Percentiles rank a stretch among this genome's conserved stretches.
Evolutionary conservation across 163 green algal species (phyloP).

Genomic region (Scenedesmus sp.): DNA sequence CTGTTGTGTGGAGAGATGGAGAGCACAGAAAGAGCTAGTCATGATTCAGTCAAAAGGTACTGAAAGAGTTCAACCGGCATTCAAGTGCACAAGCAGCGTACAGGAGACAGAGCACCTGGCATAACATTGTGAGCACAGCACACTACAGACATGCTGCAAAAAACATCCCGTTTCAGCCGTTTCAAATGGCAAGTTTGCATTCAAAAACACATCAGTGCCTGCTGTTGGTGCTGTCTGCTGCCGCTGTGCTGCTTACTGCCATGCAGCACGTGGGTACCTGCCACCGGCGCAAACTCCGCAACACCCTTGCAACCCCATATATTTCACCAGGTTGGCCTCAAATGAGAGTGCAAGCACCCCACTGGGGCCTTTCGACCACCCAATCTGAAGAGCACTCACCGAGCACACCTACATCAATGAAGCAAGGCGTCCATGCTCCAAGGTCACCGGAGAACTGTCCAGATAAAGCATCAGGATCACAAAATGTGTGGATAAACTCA

Average conservation of each 20-base stretch:
- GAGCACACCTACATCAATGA: conserved; percentile 44
- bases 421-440: conserved; percentile 39
- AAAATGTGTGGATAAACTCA: conserved; percentile 40
- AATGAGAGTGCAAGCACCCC: neutral
- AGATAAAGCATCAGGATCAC: conserved; percentile 10
- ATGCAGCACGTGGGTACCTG: neutral
- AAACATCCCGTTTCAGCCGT: too few relatives aligned
- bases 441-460: conserved; percentile 32
- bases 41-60: too few relatives aligned
- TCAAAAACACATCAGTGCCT: too few relatives aligned
- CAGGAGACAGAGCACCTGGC: neutral
- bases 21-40: too few relatives aligned
- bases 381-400: neutral
- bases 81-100: too few relatives aligned
- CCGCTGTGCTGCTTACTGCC: neutral
- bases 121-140: neutral
- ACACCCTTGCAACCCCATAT: neutral
- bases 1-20: neutral
- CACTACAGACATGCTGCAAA: too few relatives aligned
- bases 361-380: neutral
- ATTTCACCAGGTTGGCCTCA: neutral
- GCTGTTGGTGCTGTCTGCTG: neutral
- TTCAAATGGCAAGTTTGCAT: too few relatives aligned
- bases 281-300: neutral
- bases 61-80: too few relatives aligned